Conservation (phyloP, 2,329 filamentous ascomycete genomes). For the Aplosporella prunicola region DNA sequence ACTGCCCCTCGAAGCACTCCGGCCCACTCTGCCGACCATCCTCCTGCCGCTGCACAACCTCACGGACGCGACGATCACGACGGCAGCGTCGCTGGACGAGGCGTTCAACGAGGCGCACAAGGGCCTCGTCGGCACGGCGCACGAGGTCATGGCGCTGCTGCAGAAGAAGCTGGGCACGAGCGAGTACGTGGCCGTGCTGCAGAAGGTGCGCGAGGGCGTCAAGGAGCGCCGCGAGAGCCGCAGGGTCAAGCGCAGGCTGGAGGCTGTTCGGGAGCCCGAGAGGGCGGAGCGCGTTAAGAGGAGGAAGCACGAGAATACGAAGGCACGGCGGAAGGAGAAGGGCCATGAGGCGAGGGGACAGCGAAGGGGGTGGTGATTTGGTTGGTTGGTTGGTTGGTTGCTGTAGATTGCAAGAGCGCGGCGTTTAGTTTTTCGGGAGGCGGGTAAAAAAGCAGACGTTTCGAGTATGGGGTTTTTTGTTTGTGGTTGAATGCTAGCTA, state of each 20-base stretch:
- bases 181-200: slow-evolving; percentile 64
- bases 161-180: slow-evolving; percentile 77
- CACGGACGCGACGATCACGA: slow-evolving; percentile 60
- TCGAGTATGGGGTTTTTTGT: too few species aligned
- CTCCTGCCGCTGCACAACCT: slow-evolving; percentile 69
- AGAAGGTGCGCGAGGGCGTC: slow-evolving; percentile 64
- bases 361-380: slow-evolving; percentile 60
- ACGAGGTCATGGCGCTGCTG: slow-evolving; percentile 69
- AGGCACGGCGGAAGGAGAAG: slow-evolving; percentile 57
- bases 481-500: too few species aligned
- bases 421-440: too few species aligned
- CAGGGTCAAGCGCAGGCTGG: slow-evolving; percentile 78
- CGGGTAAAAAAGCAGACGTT: too few species aligned
- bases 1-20: slow-evolving; percentile 48
- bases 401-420: too few species aligned
- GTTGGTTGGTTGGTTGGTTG: too few species aligned
- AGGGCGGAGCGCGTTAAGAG: slow-evolving; percentile 68
- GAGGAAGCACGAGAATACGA: slow-evolving; percentile 60
- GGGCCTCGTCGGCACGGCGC: slow-evolving; percentile 58
- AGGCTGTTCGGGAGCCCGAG: slow-evolving; percentile 75
- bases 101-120: slow-evolving; percentile 61
- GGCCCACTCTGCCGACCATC: slow-evolving; percentile 54
- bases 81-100: slow-evolving; percentile 44
- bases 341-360: slow-evolving; percentile 61
- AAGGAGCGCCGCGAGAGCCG: slow-evolving; percentile 62